These are phyloP conservation scores for Amoeboradix gromovi DNA, from an alignment of 371 early-diverging fungal species.

Conservation along the genomic window DNA sequence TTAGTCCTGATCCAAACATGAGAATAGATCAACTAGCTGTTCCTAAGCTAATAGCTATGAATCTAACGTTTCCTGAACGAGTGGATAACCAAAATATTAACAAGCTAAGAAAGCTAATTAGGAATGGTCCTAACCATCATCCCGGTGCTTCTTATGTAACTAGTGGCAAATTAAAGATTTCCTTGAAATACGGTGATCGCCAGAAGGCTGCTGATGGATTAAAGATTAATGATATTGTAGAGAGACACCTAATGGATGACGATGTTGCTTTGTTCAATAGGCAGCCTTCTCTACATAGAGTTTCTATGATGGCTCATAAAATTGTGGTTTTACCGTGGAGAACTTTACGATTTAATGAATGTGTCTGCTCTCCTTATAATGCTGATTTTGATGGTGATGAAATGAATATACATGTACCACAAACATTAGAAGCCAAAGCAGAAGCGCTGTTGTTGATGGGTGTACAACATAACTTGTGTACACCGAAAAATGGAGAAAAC, in stretches of 20 bases:
- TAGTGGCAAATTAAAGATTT: constrained; percentile 16
- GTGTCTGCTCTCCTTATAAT: constrained; percentile 96
- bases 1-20: constrained; percentile 97
- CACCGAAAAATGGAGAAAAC: constrained; percentile 92
- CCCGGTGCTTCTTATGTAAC: constrained; percentile 88
- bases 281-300: constrained; percentile 94
- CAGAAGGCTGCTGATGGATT: constrained; percentile 36
- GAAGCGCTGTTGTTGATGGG: constrained; percentile 95
- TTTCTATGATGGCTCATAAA: constrained; percentile 91
- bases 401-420: constrained; percentile 99
- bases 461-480: constrained; percentile 80
- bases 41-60: constrained; percentile 76
- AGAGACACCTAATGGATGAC: constrained; percentile 78
- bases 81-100: constrained; percentile 69
- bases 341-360: constrained; percentile 97
- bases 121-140: constrained; percentile 65
- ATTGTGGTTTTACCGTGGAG: constrained; percentile 81
- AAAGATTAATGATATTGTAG: constrained; percentile 75
- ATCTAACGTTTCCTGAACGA: constrained; percentile 86
- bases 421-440: constrained; percentile 91
- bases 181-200: constrained; percentile 44
- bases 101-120: constrained; percentile 40
- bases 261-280: constrained; percentile 99
- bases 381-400: constrained; percentile 99
- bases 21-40: constrained; percentile 95